phyloP scores from a whole-genome alignment of 2,329 filamentous ascomycete genomes.

The Periglandula ipomoeae region DNA sequence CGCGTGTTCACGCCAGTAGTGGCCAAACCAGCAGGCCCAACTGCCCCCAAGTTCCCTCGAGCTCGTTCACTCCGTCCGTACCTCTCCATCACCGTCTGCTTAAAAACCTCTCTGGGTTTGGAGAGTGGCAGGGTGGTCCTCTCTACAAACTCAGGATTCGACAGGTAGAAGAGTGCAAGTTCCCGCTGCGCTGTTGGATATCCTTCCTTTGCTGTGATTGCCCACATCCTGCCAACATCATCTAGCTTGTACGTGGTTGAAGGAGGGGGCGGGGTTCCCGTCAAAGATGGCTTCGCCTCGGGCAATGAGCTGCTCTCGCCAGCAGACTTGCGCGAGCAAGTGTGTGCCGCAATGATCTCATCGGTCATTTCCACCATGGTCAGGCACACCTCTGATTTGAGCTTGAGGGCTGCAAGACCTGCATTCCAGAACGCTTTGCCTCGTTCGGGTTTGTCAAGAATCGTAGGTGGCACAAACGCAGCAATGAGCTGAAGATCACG shows the following conservation, averaged over 20 bases:
- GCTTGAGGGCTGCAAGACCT: constrained; percentile 73
- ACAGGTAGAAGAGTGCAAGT: constrained; percentile 86
- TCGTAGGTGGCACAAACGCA: constrained; percentile 50
- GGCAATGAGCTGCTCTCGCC: constrained; percentile 21
- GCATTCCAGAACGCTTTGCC: constrained; percentile 86
- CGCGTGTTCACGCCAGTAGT: constrained; percentile 15
- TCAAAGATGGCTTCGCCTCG: constrained; percentile 24
- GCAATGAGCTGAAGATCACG: constrained; percentile 71
- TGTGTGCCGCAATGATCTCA: constrained; percentile 50
- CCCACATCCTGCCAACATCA: constrained; percentile 82
- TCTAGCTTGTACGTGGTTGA: constrained; percentile 60
- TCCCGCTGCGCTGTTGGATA: constrained; percentile 78
- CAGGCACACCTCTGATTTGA: constrained; percentile 80
- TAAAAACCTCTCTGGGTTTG: constrained; percentile 81
- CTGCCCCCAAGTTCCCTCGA: constrained; percentile 15
- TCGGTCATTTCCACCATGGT: constrained; percentile 61
- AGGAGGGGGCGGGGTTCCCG: constrained; percentile 35
- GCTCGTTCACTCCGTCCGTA: constrained; percentile 35
- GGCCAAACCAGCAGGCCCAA: constrained; percentile 15
- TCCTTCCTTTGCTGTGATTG: constrained; percentile 89
- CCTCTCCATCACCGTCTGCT: constrained; percentile 72
- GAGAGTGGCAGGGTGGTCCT: constrained; percentile 76
- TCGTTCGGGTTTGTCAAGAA: constrained; percentile 52
- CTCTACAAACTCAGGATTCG: constrained; percentile 75
- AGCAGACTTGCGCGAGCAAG: constrained; percentile 46